Base-by-base conservation (phyloP, 2,329 filamentous ascomycete genomes). In the Fusarium redolens region DNA sequence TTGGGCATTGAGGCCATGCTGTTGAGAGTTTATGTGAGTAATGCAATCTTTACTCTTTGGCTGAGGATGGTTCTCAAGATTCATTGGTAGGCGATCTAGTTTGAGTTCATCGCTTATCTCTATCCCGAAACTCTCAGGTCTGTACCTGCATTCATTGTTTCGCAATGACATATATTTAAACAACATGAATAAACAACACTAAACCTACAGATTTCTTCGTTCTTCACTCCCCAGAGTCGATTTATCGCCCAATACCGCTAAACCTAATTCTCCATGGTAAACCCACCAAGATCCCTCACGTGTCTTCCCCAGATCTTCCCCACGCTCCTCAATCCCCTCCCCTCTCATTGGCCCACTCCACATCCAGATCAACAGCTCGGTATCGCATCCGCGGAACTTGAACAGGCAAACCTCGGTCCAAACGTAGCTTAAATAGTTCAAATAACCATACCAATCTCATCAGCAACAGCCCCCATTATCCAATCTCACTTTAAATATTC, bases 301-400 rank as follows among this genome's bases (percentile, higher is more conserved):
- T 38, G 33, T 40, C 41, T 68, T 61, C 66, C 66, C 65, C 65
- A 58, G 65, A 65, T 69, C 25, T 69, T 68, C 40, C 22, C 20
- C 6, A 33, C 20, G 12, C 30, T 35, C 20, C 3, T 40, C 33
- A 38, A 22, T 11, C 5, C 14, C 17, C 7, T 5, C 11, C 1
- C 5, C n/a, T 37, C 30, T 47, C n/a, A 69, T 69, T 69, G 65
- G 65, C 12, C 9, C 28, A 13, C 7, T 4, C 9, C 5, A n/a
- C 31, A 25, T 20, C 33, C 38, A 51, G 13, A 22, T 41, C 31
- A 44, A n/a, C 33, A 33, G 50, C 65, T 68, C 50, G 65, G 65
- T 14, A 50, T 38, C 13, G 28, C 8, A 38, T n/a, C 66, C 65
- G 58, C 57, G 66, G 58, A 64, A 64, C 62, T 44, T 38, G 41